phyloP scores from a whole-genome alignment of 345 rosid species.

The Corchorus capsularis region DNA sequence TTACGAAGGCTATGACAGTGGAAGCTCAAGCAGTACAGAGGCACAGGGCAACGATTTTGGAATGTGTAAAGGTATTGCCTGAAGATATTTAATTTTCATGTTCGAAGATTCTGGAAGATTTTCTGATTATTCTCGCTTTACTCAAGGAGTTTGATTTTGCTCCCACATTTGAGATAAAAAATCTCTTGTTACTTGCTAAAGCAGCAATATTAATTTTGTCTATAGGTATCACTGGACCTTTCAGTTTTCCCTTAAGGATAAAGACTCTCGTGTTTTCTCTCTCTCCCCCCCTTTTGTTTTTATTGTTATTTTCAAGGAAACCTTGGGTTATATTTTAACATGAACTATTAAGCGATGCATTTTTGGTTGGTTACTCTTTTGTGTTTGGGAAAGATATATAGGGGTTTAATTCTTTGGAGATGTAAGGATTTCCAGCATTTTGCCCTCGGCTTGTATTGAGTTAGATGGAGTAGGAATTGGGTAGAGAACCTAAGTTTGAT shows the following conservation, averaged over 20 bases:
- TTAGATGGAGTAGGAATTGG: conserved; percentile 10
- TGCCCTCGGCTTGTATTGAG: neutral
- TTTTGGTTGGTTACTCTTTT: neutral
- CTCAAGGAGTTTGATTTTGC: conserved; percentile 19
- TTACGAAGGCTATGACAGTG: conserved; percentile 87
- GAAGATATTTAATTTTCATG: conserved; percentile 23
- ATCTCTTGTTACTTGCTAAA: conserved; percentile 8
- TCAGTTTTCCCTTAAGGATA: neutral
- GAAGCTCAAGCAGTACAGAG: conserved; percentile 98
- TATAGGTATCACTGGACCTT: conserved; percentile 7
- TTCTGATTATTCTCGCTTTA: conserved; percentile 2
- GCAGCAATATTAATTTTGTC: neutral
- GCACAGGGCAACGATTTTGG: conserved; percentile 92
- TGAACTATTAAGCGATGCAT: neutral
- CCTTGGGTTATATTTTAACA: neutral
- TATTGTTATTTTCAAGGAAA: neutral
- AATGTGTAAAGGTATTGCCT: conserved; percentile 90
- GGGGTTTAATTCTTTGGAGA: neutral
- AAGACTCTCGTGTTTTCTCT: neutral
- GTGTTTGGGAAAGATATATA: neutral
- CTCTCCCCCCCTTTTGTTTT: neutral
- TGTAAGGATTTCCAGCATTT: neutral
- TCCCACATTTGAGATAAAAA: neutral
- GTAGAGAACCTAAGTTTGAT: conserved; percentile 9
- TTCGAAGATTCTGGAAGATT: conserved; percentile 3